A percentile compares a stretch with the other conserved stretches of the same genome.
Conservation (phyloP, 2,329 filamentous ascomycete genomes). For the Ascochyta clinopodiicola region DNA sequence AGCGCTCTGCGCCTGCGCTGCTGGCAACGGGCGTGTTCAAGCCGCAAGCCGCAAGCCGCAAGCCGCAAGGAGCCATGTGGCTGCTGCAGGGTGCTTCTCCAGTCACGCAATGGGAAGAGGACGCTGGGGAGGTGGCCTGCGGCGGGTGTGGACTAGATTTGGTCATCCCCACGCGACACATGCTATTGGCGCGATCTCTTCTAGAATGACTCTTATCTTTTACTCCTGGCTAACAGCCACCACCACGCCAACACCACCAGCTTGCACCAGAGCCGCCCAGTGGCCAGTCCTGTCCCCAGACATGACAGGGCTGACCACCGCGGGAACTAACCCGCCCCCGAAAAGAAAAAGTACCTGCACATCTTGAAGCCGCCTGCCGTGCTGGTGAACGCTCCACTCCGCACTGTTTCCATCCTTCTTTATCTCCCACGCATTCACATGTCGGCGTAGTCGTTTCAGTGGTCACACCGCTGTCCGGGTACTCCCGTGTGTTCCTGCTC, state of each 20-base stretch:
- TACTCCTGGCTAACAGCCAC: conserved; percentile 29
- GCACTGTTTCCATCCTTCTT: conserved; percentile 24
- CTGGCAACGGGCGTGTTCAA: not conserved
- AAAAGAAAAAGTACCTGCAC: conserved; percentile 46
- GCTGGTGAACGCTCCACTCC: conserved; percentile 18
- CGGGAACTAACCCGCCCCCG: conserved; percentile 42
- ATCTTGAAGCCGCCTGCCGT: conserved; percentile 29
- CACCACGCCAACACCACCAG: conserved; percentile 24
- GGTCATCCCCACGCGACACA: conserved; percentile 20
- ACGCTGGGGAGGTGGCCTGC: conserved; percentile 18
- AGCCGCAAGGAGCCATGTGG: conserved; percentile 27
- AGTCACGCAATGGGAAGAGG: conserved; percentile 22
- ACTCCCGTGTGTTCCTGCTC: conserved; percentile 39
- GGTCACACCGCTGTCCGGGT: conserved; percentile 38
- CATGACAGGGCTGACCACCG: conserved; percentile 37
- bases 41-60: not conserved
- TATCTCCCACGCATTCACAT: conserved; percentile 34
- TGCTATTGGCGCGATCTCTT: conserved; percentile 25
- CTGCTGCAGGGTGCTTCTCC: conserved; percentile 18
- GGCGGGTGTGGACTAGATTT: conserved; percentile 17
- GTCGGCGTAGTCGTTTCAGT: conserved; percentile 28
- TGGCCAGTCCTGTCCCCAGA: conserved; percentile 25
- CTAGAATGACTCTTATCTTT: conserved; percentile 34
- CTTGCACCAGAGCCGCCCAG: conserved; percentile 25
- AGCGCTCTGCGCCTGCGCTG: not conserved